phyloP scores from a whole-genome alignment of 345 rosid species.

The Arabis hirsuta region DNA sequence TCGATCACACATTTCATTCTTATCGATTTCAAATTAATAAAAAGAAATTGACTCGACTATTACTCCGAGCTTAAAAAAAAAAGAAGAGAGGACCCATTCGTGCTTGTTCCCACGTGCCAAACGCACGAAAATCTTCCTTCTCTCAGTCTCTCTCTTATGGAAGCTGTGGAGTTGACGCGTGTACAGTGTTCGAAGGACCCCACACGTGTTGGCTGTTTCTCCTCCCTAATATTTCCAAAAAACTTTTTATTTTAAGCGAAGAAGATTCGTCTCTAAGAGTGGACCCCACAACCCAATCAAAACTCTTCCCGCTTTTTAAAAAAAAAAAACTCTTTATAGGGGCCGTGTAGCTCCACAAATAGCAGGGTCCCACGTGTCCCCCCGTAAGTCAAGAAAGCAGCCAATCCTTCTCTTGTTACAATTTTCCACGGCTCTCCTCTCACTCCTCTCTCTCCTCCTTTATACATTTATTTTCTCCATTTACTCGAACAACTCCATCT shows the following conservation, averaged over 20 bases:
- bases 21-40: slow-evolving; percentile 17
- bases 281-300: slow-evolving; percentile 42
- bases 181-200: slow-evolving; percentile 39
- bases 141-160: slow-evolving; percentile 12
- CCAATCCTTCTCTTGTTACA: slow-evolving; percentile 42
- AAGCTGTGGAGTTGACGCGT: slow-evolving; percentile 47
- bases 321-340: slow-evolving; percentile 30
- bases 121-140: slow-evolving; percentile 20
- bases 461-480: slow-evolving; percentile 40
- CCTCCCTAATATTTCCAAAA: slow-evolving; percentile 37
- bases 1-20: slow-evolving; percentile 33
- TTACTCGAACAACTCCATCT: slow-evolving; percentile 13
- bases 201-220: slow-evolving; percentile 40
- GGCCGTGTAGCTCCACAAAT: slow-evolving; percentile 45
- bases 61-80: neutral
- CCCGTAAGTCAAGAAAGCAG: slow-evolving; percentile 47
- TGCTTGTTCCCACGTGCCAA: slow-evolving; percentile 42
- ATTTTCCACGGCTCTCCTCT: slow-evolving; percentile 43
- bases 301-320: slow-evolving; percentile 41
- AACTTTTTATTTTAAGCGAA: slow-evolving; percentile 20
- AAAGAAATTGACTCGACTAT: slow-evolving; percentile 14
- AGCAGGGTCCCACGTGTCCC: slow-evolving; percentile 44
- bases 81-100: slow-evolving; percentile 32
- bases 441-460: slow-evolving; percentile 26
- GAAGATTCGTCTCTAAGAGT: slow-evolving; percentile 40